phyloP scores from a whole-genome alignment of 345 rosid species.

The Draba incana region DNA sequence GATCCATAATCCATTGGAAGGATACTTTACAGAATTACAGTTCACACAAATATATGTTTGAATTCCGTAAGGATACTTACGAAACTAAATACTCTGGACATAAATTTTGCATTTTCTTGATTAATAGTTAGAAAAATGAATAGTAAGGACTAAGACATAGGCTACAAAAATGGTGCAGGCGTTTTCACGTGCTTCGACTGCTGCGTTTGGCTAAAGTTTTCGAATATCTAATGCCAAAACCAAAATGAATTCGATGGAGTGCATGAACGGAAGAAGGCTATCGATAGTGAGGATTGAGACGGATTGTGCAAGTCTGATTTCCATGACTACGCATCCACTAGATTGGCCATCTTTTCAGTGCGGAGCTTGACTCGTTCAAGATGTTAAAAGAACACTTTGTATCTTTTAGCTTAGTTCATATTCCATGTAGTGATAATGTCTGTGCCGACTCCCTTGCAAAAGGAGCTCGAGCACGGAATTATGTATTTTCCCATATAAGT shows the following conservation, averaged over 20 bases:
- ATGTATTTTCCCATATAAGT: no score
- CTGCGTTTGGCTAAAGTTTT: background rate
- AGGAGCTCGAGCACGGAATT: no score
- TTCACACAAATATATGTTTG: background rate
- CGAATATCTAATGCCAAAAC: background rate
- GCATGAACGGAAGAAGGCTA: no score
- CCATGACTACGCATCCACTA: no score
- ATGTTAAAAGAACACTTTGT: no score
- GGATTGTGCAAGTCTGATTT: no score
- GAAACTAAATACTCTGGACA: slow-evolving; percentile 8
- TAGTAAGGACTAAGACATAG: background rate
- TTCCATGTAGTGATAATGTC: no score
- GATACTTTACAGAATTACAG: background rate
- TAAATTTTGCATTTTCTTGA: background rate
- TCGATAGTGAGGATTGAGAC: no score
- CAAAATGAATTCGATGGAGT: background rate
- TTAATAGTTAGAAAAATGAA: background rate
- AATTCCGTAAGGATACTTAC: background rate
- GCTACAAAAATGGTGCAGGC: background rate
- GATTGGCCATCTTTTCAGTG: no score
- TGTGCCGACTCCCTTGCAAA: no score
- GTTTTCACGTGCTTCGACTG: slow-evolving; percentile 21
- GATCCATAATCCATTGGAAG: background rate
- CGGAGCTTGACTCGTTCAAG: no score
- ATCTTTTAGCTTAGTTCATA: no score